Conservation (phyloP, 257 asterid species). For the Fraxinus pennsylvanica region DNA sequence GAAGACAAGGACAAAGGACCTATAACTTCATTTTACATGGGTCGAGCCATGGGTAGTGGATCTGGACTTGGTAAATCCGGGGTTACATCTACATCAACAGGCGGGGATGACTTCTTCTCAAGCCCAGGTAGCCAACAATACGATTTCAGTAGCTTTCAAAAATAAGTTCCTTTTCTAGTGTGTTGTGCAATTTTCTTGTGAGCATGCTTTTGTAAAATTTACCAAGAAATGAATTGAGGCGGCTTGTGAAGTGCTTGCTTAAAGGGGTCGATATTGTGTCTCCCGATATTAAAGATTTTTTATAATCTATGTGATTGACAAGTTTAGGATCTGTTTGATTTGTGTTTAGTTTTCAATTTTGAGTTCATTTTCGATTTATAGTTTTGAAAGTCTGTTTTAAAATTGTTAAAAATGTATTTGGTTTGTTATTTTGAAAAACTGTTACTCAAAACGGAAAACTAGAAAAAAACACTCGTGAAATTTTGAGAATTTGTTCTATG, state of each 20-base stretch:
- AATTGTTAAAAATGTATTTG: too few relatives aligned
- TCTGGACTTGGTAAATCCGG: slow-evolving; percentile 58
- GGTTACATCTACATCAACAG: slow-evolving; percentile 33
- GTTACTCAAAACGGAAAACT: too few relatives aligned
- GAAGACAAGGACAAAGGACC: slow-evolving; percentile 67
- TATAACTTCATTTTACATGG: slow-evolving; percentile 56
- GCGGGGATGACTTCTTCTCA: slow-evolving; percentile 65
- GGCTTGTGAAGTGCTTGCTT: background rate
- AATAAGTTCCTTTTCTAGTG: slow-evolving; percentile 36
- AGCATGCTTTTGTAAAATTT: background rate
- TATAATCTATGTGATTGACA: background rate
- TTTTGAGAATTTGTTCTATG: too few relatives aligned
- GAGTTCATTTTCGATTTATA: too few relatives aligned
- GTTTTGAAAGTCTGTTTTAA: background rate
- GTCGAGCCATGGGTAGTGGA: slow-evolving; percentile 67
- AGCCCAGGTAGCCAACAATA: slow-evolving; percentile 59
- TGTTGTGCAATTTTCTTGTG: background rate
- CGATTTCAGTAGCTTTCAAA: slow-evolving; percentile 68
- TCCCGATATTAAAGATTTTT: background rate
- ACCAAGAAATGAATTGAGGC: background rate
- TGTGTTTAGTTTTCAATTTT: too few relatives aligned
- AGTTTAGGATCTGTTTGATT: slow-evolving; percentile 8
- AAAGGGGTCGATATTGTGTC: background rate
- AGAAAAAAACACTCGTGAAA: too few relatives aligned
- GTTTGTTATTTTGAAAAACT: too few relatives aligned